Base-by-base conservation (phyloP, 1,284 basidiomycete genomes). In the Boletus semigastroideus region DNA sequence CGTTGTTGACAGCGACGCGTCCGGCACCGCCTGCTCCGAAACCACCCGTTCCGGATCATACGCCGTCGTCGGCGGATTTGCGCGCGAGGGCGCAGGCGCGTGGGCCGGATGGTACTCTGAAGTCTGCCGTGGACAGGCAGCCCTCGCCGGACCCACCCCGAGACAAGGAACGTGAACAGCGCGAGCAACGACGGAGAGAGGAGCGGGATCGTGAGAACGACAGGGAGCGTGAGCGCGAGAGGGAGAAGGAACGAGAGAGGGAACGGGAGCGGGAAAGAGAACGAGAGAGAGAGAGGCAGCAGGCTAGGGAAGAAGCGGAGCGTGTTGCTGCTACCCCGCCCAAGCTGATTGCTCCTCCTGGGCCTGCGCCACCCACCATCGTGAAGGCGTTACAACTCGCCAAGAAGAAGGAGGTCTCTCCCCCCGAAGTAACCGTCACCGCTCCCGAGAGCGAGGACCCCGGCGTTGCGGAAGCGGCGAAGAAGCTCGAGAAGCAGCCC, bases 341-440 rank as follows among this genome's bases (percentile, higher is more conserved):
- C 7, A 84, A 87, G 66, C 80, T 83, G 17, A 76, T 70, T 20
- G 59, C 72, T 9, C 61, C 66, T 14, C 74, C 80, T 2, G 72
- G 68, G 38, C 65, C 78, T 30, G 69, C 79, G 8, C 71, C 72
- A 0, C 79, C 85, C 3, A 77, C 83, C 1, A 74, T 82, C 5
- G 81, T 92, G 48, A 88, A 92, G 65, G 90, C 92, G 0, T 71
- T 94, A 48, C 90, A 92, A 65, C 84, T 86, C 3, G 68, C 72
- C 38, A 90, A 89, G 77, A 91, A 86, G 77, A 91, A 86, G 45
- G 49, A 71, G 48, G 57, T 42, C 59, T n/a, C 56, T 0, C 49
- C 68, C 11, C 74, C 73, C 2, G 61, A 66, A n/a, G 59, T 78
- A 8, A 72, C 73, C 20, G 69, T 81, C 20, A 75, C 79, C 49